Evolutionary conservation across 2,329 filamentous ascomycete genomes (phyloP), one percentile per base, ranked within the genome.

Genomic region (Zasmidium citrigriseum): DNA sequence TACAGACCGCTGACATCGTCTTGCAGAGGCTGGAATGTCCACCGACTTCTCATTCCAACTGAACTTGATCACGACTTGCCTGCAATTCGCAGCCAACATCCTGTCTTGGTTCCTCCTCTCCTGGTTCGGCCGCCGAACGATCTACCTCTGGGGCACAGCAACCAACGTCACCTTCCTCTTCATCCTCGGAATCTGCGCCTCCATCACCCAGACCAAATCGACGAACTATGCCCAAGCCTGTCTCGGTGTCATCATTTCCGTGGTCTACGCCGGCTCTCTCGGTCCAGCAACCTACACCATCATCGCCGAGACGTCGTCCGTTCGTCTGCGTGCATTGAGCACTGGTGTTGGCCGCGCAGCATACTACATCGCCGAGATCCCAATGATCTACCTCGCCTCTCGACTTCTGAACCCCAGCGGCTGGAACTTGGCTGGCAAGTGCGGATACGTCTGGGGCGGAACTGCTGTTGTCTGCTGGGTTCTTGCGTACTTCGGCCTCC

Each of bases 241-340:
- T 2, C 70, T 85, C 66, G 72, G 84, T 3, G 75, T 85, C 45
- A 68, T 82, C 41, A 83, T 82, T 80, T 66, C 68, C 5, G 64
- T 71, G 54, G 56, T 68, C 24, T 70, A 64, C 57, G 66, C 67
- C 20, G 57, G 60, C 34, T 58, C 62, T 10, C 49, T 67, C 2
- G 68, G 67, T 14, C 67, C 68, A 10, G 59, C 66, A 11, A 64
- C 63, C n/a, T 71, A 67, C 49, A 54, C 64, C 9, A 63, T 70
- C 52, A 67, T 71, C 44, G 56, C 65, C 3, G 69, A 70, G 55
- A 64, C 67, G 2, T 63, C 69, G 2, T 67, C 69, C 4, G 61
- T 65, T n/a, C 64, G 68, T 11, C 60, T 71, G 3, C 56, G 67
- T 12, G 58, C 63, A 14, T 57, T 70, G 46, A 67, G 59, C 23